These are phyloP conservation scores for Rhytidiadelphus loreus DNA, from an alignment of 225 moss, liverwort and hornwort genomes.

Conservation along the genomic window DNA sequence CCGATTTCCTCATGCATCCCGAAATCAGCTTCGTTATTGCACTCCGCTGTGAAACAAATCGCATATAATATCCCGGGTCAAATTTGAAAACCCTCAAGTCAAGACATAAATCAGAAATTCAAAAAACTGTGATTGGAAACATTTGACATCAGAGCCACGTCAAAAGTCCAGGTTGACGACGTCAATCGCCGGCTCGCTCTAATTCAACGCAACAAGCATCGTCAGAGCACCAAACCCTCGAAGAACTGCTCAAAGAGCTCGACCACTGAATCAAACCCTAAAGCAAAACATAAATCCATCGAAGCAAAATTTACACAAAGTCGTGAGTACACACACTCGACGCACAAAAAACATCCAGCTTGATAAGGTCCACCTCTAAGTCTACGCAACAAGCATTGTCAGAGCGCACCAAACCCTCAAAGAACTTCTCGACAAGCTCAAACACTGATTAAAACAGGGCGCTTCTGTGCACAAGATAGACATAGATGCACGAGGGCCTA, in stretches of 20 bases:
- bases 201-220: neutral
- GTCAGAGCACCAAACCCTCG: neutral
- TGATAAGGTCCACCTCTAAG: neutral
- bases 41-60: neutral
- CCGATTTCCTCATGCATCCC: neutral
- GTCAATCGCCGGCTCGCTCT: no score
- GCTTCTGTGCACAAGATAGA: no score
- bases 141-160: neutral
- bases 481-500: neutral
- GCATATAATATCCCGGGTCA: neutral
- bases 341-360: neutral
- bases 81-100: neutral
- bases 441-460: neutral
- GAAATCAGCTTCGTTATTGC: neutral
- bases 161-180: neutral
- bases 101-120: neutral
- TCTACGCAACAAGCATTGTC: neutral
- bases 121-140: neutral
- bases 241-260: neutral
- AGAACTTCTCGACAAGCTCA: neutral
- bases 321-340: neutral
- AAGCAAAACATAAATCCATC: no score
- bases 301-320: neutral
- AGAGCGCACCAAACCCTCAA: neutral
- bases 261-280: neutral